Evolutionary conservation across 1,284 basidiomycete genomes (phyloP).

Genomic region (Moniliophthora roreri): DNA sequence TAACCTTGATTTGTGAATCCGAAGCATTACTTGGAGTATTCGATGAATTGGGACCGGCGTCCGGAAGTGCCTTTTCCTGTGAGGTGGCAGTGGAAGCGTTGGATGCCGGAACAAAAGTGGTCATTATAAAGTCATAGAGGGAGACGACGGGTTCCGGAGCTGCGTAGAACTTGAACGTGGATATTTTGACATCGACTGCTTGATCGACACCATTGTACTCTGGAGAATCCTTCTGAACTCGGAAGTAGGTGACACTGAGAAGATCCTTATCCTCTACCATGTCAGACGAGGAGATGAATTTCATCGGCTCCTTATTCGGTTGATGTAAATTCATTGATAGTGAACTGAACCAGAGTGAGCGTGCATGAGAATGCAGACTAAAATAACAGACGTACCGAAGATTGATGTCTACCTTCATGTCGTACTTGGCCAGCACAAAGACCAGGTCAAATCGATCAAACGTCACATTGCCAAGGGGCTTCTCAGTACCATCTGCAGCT

Average conservation of each 20-base stretch:
- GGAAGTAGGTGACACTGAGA: constrained; percentile 81
- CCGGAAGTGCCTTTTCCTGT: constrained; percentile 3
- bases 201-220: constrained; percentile 94
- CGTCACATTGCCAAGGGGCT: constrained; percentile 76
- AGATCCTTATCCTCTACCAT: constrained; percentile 66
- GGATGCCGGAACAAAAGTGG: constrained; percentile 80
- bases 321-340: constrained; percentile 74
- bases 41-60: constrained; percentile 9
- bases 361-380: constrained; percentile 8
- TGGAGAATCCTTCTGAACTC: constrained; percentile 84
- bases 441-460: constrained; percentile 81
- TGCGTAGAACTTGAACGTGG: constrained; percentile 90
- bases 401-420: constrained; percentile 87
- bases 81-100: constrained; percentile 4
- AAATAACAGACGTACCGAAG: constrained; percentile 52
- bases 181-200: constrained; percentile 85
- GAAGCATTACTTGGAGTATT: constrained; percentile 6
- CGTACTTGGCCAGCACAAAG: constrained; percentile 78
- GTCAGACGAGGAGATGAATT: constrained; percentile 77
- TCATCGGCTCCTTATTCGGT: constrained; percentile 53
- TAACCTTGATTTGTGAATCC: constrained; percentile 65
- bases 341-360: constrained; percentile 43
- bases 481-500: constrained; percentile 60
- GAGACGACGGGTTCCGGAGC: constrained; percentile 91
- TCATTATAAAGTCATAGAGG: constrained; percentile 98